phyloP scores from a whole-genome alignment of 108 stramenopile genomes.

The Skeletonema potamos region DNA sequence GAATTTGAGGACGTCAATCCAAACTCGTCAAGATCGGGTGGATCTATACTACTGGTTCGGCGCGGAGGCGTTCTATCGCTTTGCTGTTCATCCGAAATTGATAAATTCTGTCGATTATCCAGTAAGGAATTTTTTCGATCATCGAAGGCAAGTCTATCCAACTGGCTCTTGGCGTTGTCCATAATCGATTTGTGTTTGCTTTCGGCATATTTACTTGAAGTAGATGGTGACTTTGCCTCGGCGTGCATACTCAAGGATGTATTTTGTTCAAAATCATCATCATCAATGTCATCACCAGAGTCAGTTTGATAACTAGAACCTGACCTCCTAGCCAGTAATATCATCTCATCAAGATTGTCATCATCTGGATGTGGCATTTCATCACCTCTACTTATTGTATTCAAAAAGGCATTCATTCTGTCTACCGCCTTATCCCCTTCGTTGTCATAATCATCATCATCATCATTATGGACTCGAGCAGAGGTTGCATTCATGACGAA shows the following conservation, averaged over 20 bases:
- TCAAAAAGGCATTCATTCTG: conserved; percentile 17
- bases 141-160: neutral
- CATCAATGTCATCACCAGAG: conserved; percentile 7
- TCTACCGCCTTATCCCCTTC: conserved; percentile 1
- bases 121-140: too few relatives aligned
- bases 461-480: neutral
- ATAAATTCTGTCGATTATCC: neutral
- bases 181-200: conserved; percentile 12
- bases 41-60: conserved; percentile 10
- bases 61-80: neutral
- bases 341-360: neutral
- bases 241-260: conserved; percentile 43
- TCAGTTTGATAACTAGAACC: conserved; percentile 9
- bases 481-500: conserved; percentile 28
- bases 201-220: conserved; percentile 18
- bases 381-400: conserved; percentile 7
- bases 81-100: neutral
- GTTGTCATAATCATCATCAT: neutral
- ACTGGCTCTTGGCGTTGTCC: neutral
- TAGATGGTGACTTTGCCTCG: conserved; percentile 25
- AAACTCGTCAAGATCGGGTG: conserved; percentile 25
- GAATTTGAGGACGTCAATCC: neutral
- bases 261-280: conserved; percentile 41
- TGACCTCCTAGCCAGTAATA: neutral
- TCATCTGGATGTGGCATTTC: neutral